Evolutionary conservation across 2,329 filamentous ascomycete genomes (phyloP).

Genomic region (Amylocarpus encephaloides): DNA sequence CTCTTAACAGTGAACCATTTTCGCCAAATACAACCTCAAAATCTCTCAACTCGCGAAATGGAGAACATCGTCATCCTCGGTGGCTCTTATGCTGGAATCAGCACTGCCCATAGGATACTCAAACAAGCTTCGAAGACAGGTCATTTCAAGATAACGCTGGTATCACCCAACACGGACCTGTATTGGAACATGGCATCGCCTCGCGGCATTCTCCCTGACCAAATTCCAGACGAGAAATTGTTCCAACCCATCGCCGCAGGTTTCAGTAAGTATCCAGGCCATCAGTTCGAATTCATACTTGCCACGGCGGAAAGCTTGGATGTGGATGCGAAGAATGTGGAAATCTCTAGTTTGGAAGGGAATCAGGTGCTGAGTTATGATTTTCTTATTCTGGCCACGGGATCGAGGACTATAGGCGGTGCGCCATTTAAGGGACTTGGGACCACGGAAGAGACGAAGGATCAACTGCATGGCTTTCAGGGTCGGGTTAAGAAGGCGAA

Average conservation of each 20-base stretch:
- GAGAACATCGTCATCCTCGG: slow-evolving; percentile 32
- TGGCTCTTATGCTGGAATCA: slow-evolving; percentile 29
- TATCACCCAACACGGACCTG: slow-evolving; percentile 46
- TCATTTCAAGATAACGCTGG: slow-evolving; percentile 45
- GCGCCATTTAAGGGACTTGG: slow-evolving; percentile 46
- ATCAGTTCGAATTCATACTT: slow-evolving; percentile 46
- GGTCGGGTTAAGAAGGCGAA: slow-evolving; percentile 22
- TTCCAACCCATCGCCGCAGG: slow-evolving; percentile 36
- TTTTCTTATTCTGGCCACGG: slow-evolving; percentile 50
- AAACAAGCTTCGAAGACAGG: slow-evolving; percentile 21
- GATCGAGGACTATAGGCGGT: slow-evolving; percentile 37
- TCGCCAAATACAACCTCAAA: too few relatives aligned
- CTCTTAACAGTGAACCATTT: too few relatives aligned
- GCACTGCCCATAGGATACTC: slow-evolving; percentile 29
- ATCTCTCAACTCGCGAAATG: slow-evolving; percentile 7
- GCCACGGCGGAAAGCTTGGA: slow-evolving; percentile 43
- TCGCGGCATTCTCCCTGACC: slow-evolving; percentile 40
- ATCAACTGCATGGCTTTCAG: slow-evolving; percentile 21
- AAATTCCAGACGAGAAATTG: slow-evolving; percentile 38
- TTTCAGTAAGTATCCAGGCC: slow-evolving; percentile 42
- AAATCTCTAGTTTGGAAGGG: slow-evolving; percentile 33
- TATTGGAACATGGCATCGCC: slow-evolving; percentile 45
- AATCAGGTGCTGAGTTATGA: slow-evolving; percentile 40
- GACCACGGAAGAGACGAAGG: slow-evolving; percentile 32
- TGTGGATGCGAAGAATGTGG: slow-evolving; percentile 37